Conservation (phyloP, 352 stramenopile genomes). For the Pelagophyceae sp. region DNA sequence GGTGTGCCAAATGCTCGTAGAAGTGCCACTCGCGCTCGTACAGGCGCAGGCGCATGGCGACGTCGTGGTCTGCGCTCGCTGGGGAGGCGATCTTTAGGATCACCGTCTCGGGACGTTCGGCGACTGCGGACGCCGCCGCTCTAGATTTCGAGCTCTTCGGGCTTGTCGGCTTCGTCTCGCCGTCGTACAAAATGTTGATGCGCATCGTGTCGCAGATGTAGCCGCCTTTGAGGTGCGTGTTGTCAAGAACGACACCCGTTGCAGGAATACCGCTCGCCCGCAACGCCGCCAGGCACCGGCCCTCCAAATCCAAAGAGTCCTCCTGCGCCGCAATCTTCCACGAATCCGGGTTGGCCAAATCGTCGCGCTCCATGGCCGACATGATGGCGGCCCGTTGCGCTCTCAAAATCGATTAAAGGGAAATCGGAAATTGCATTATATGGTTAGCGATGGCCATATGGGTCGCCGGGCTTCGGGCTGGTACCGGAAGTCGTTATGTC, state of each 20-base stretch:
- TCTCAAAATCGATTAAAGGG: too few species aligned
- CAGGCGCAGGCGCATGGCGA: slow-evolving; percentile 15
- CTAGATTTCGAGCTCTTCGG: too few species aligned
- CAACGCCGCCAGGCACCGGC: slow-evolving; percentile 8
- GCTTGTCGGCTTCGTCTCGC: neutral
- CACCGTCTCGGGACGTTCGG: neutral
- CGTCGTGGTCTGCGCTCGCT: slow-evolving; percentile 1
- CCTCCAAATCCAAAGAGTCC: neutral
- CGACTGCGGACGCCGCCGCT: neutral
- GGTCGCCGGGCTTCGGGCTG: too few species aligned
- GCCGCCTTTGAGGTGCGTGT: slow-evolving; percentile 5
- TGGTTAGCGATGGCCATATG: too few species aligned
- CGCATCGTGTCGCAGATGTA: slow-evolving; percentile 20
- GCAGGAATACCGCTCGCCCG: neutral
- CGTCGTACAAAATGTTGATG: neutral
- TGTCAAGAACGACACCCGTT: neutral
- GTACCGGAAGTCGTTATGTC: too few species aligned
- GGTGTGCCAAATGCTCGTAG: slow-evolving; percentile 1
- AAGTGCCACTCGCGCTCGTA: slow-evolving; percentile 18
- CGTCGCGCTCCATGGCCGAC: neutral
- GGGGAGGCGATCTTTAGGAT: slow-evolving; percentile 11
- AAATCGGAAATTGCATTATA: too few species aligned
- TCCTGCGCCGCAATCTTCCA: neutral
- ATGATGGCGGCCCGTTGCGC: too few species aligned
- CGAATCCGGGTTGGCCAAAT: neutral